Evolutionary conservation across 768 basidiomycete genomes (phyloP).

Genomic region (Dendrothele bispora): DNA sequence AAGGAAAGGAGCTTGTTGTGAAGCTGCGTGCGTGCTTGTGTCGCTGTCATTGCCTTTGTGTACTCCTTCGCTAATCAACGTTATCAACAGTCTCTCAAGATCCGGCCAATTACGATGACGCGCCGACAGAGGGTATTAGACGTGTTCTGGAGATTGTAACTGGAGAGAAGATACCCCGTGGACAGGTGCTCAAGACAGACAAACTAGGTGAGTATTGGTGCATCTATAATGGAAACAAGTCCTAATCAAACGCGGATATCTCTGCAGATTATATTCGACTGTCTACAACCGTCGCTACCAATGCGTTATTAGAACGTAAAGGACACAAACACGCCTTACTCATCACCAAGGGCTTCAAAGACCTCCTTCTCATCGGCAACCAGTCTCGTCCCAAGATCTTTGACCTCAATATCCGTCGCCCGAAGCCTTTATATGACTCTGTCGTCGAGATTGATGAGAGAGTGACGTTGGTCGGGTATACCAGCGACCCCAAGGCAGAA

Average conservation of each 20-base stretch:
- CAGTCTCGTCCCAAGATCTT: constrained; percentile 95
- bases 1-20: constrained; percentile 81
- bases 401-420: constrained; percentile 85
- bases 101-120: constrained; percentile 83
- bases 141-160: constrained; percentile 80
- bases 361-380: constrained; percentile 91
- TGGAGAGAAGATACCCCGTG: constrained; percentile 66
- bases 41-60: not conserved
- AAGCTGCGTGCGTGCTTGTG: constrained; percentile 68
- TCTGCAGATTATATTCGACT: constrained; percentile 81
- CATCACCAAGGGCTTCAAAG: constrained; percentile 90
- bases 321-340: constrained; percentile 89
- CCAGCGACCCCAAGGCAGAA: constrained; percentile 82
- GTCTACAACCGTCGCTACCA: constrained; percentile 95
- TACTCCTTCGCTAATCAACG: not conserved
- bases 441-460: constrained; percentile 86
- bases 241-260: no score
- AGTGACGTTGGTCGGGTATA: constrained; percentile 91
- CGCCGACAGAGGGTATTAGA: constrained; percentile 92
- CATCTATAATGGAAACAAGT: no score
- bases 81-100: constrained; percentile 95
- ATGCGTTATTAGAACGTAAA: constrained; percentile 92
- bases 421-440: constrained; percentile 70
- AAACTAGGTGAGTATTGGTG: constrained; percentile 66
- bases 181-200: constrained; percentile 64